Base-by-base conservation (phyloP, 495 filamentous ascomycete species). In the Massariosphaeria phaeospora region DNA sequence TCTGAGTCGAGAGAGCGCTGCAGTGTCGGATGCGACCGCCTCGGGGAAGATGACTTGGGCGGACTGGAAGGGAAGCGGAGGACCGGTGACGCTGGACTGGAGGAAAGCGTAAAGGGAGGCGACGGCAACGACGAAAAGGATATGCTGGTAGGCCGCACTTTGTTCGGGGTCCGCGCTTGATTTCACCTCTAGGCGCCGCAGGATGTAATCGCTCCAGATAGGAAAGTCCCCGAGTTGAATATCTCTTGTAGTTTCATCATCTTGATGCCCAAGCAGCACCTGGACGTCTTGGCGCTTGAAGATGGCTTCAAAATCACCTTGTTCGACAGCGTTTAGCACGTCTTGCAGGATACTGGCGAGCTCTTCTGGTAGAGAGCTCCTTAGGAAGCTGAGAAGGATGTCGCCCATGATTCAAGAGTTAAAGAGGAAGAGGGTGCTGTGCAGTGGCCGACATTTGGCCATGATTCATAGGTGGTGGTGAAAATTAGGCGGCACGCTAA, bases 61-160 rank as follows among this genome's bases (percentile, higher is more conserved):
- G 6, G 80, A 70, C 35, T 65, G 67, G 65, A 82, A 86, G 0
- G 72, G 64, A n/a, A 88, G 71, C 0, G 83, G 81, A 20, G 91
- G 94, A 0, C 93, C 93, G 12, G 93, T 96, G 45, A 96, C 86
- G 67, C 89, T 97, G 0, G 83, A 83, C 60, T 97, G 93, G 18
- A 96, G 68, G 67, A 97, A 97, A n/a, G 81, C 79, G 63, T 86
- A 78, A 18, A 96, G 74, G 0, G 89, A 83, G 1, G 84, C 83
- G 13, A 85, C 71, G 17, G 81, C 89, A 38, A 93, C 70, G 20
- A 77, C 68, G 39, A 84, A 68, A 26, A 82, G 63, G 15, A 70
- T 41, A 47, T 66, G 52, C 42, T 69, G 67, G 49, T 69, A 67
- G 1, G 68, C 59, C 2, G 64, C 44, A 23, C 55, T 45, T 43